Conservation (phyloP, 164 flowering plant species). For the Warburgia ugandensis region DNA sequence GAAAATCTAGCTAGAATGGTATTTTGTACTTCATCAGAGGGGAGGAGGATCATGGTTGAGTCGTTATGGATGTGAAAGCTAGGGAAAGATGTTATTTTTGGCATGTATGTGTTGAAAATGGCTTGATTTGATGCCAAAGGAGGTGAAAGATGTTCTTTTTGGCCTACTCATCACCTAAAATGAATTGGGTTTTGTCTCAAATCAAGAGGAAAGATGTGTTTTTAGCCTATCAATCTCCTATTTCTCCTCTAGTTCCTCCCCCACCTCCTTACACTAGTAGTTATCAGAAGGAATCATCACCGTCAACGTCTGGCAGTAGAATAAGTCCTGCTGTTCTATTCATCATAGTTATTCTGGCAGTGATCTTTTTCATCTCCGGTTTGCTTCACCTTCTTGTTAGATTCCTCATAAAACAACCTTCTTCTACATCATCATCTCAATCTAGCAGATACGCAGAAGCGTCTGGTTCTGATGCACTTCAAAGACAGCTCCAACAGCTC, state of each 20-base stretch:
- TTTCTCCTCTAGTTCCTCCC: conserved; percentile 14
- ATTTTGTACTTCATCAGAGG: too few species aligned
- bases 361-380: conserved; percentile 55
- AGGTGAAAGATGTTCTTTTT: conserved; percentile 13
- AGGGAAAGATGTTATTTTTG: conserved; percentile 1
- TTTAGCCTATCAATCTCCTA: conserved; percentile 20
- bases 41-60: too few species aligned
- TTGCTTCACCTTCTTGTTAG: conserved; percentile 60
- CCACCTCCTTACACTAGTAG: conserved; percentile 17
- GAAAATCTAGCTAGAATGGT: too few species aligned
- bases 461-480: conserved; percentile 41
- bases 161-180: conserved; percentile 7
- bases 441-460: conserved; percentile 41
- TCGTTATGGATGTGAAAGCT: background rate
- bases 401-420: conserved; percentile 42
- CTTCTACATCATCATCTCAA: conserved; percentile 34
- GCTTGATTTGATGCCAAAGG: conserved; percentile 4
- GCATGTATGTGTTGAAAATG: background rate
- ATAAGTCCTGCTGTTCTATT: conserved; percentile 55
- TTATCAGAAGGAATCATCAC: conserved; percentile 20
- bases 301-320: conserved; percentile 30
- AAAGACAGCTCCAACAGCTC: conserved; percentile 81
- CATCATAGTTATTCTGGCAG: conserved; percentile 49
- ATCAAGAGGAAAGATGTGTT: conserved; percentile 18
- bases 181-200: conserved; percentile 18